Evolutionary conservation across 805 yeast genomes (phyloP), one percentile per base, ranked within the genome.

Genomic region (Lachancea thermotolerans): DNA sequence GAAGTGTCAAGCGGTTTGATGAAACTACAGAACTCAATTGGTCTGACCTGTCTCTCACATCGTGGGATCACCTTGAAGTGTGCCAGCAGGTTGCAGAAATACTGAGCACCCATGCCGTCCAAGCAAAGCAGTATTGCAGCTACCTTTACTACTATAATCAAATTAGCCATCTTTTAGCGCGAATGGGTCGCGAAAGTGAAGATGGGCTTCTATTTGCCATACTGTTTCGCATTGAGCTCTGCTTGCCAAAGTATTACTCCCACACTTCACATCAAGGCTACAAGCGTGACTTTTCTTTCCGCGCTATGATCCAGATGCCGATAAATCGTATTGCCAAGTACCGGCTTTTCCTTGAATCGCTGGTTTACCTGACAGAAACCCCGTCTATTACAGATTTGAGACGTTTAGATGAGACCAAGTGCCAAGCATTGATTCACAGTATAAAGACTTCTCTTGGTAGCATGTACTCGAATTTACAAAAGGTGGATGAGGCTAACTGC

Each of bases 251-350:
- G 18, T 43, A 43, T n/a, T 43, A 38, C 30, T 21, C 42, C 14
- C 32, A 21, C n/a, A 43, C 42, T 32, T 43, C 42, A 12, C 35
- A 35, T 18, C 46, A 38, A 14, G 46, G 42, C 14, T 44, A 44
- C 37, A 44, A 39, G 37, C 39, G 47, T 8, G 85, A 80, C 56
- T 63, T 78, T 25, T 72, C 83, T 4, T 76, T 80, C 41, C 53
- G 59, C 7, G 78, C 83, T 0, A 65, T 79, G 49, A 59, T 76
- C 27, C 80, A 77, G 52, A 71, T 70, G 58, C 84, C 85, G 2
- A 65, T 77, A 10, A 59, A 72, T 35, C 59, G 84, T 49, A 63
- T 75, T 8, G 59, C 72, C 2, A 75, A 77, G 50, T 78, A 79
- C 54, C 67, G 71, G 44, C 60, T 79, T 31, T 67, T 79, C n/a